Percentiles rank a stretch among this genome's conserved stretches.
Conservation (phyloP, 805 yeast genomes). For the Naumovozyma baii region DNA sequence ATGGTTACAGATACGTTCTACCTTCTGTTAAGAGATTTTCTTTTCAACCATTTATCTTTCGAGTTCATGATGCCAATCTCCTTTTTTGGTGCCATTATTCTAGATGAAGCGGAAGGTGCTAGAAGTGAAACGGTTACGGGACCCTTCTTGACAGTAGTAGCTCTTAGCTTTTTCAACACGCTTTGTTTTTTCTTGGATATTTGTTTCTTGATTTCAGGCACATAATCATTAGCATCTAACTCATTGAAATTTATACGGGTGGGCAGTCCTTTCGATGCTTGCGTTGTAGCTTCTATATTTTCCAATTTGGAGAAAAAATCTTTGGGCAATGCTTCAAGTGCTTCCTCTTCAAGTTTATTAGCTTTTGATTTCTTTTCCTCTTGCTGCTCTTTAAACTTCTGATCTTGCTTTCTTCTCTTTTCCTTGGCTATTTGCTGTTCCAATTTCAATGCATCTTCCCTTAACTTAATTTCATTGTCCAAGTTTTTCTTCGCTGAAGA, state of each 20-base stretch:
- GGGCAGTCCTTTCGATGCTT: slow-evolving; percentile 14
- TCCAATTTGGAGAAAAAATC: slow-evolving; percentile 32
- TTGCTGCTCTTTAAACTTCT: slow-evolving; percentile 27
- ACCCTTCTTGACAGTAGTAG: slow-evolving; percentile 29
- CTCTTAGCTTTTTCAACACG: slow-evolving; percentile 27
- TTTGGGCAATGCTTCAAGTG: slow-evolving; percentile 33
- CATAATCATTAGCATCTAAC: slow-evolving; percentile 13
- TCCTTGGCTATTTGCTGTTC: slow-evolving; percentile 25
- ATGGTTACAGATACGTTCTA: slow-evolving; percentile 4
- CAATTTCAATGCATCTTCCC: slow-evolving; percentile 19
- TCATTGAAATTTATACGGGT: slow-evolving; percentile 32
- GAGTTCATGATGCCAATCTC: slow-evolving; percentile 19
- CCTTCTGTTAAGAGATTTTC: slow-evolving; percentile 24
- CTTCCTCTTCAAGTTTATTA: slow-evolving; percentile 4
- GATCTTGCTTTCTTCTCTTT: slow-evolving; percentile 28
- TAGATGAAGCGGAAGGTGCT: slow-evolving; percentile 6
- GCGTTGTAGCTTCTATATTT: slow-evolving; percentile 9
- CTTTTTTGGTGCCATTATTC: slow-evolving; percentile 24
- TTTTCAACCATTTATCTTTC: slow-evolving; percentile 29
- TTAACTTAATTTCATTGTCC: slow-evolving; percentile 19
- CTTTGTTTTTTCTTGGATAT: slow-evolving; percentile 25
- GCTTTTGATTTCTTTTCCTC: slow-evolving; percentile 20
- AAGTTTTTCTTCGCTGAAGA: slow-evolving; percentile 19
- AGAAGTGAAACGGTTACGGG: slow-evolving; percentile 35
- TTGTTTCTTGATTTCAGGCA: slow-evolving; percentile 11